Percentiles rank a stretch among this genome's conserved stretches.
These are phyloP conservation scores for Pyrenophora seminiperda DNA, from an alignment of 2,329 filamentous ascomycete genomes.

Conservation along the genomic window DNA sequence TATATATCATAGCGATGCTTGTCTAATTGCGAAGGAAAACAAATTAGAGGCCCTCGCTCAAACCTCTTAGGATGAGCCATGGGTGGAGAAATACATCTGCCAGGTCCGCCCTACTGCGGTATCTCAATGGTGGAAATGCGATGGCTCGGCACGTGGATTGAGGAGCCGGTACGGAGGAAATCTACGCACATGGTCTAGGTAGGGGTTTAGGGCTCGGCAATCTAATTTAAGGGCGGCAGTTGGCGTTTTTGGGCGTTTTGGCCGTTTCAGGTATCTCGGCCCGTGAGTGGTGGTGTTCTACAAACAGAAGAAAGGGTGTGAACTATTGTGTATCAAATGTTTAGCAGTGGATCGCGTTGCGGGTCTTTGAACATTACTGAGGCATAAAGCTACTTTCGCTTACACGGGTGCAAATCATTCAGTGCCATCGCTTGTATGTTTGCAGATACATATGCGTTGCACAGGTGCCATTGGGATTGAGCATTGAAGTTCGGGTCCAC, in stretches of 20 bases:
- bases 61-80: background rate
- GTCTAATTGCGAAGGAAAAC: background rate
- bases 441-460: no score
- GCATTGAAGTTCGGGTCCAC: no score
- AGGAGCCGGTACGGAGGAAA: constrained; percentile 13
- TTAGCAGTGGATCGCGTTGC: no score
- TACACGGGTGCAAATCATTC: no score
- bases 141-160: background rate
- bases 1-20: constrained; percentile 5
- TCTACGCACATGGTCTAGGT: background rate
- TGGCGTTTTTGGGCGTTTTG: no score
- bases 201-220: background rate
- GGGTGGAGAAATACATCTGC: constrained; percentile 4
- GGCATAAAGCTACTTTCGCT: no score
- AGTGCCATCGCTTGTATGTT: no score
- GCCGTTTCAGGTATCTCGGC: background rate
- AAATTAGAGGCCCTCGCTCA: background rate
- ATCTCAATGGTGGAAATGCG: constrained; percentile 11
- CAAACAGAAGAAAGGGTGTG: no score
- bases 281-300: constrained; percentile 8
- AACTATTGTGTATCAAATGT: no score
- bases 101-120: background rate
- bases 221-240: constrained; percentile 3
- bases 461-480: no score
- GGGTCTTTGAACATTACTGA: no score